Evolutionary conservation across 805 yeast species (phyloP).

Genomic region (Wickerhamomyces rabaulensis): DNA sequence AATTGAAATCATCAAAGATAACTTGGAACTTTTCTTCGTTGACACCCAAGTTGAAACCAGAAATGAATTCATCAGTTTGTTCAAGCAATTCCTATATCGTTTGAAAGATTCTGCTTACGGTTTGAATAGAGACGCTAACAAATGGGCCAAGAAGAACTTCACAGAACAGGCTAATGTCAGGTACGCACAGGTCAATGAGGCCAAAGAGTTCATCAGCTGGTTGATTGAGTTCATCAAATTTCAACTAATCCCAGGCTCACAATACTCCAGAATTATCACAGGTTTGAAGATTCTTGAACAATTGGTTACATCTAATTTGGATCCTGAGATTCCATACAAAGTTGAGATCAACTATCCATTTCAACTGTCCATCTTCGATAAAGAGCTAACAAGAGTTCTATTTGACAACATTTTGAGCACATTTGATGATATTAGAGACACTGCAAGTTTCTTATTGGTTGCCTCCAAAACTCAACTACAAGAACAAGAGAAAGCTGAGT

Average conservation of each 20-base stretch:
- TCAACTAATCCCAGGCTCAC: constrained; percentile 49
- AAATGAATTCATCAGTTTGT: constrained; percentile 54
- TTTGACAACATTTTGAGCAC: constrained; percentile 62
- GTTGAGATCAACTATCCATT: constrained; percentile 47
- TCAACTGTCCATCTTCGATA: constrained; percentile 36
- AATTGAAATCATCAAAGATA: constrained; percentile 37
- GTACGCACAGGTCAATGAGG: constrained; percentile 25
- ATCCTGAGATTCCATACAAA: constrained; percentile 36
- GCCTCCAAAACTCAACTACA: constrained; percentile 19
- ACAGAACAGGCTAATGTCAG: constrained; percentile 32
- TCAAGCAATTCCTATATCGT: constrained; percentile 59
- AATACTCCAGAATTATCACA: constrained; percentile 47
- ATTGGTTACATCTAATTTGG: constrained; percentile 53
- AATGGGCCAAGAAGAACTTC: constrained; percentile 34
- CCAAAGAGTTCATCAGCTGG: constrained; percentile 36
- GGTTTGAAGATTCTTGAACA: constrained; percentile 42
- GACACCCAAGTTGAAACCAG: constrained; percentile 67
- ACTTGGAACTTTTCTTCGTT: constrained; percentile 47
- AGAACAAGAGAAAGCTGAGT: constrained; percentile 7
- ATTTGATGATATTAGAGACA: constrained; percentile 69
- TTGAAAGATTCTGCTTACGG: constrained; percentile 66
- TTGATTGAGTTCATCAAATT: constrained; percentile 31
- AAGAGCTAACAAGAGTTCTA: constrained; percentile 39
- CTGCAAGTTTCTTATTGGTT: constrained; percentile 40
- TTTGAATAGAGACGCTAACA: constrained; percentile 44